Evolutionary conservation across 2,329 filamentous ascomycete species (phyloP), one percentile per base, ranked within the genome.

Genomic region (Paecilomyces variotii): DNA sequence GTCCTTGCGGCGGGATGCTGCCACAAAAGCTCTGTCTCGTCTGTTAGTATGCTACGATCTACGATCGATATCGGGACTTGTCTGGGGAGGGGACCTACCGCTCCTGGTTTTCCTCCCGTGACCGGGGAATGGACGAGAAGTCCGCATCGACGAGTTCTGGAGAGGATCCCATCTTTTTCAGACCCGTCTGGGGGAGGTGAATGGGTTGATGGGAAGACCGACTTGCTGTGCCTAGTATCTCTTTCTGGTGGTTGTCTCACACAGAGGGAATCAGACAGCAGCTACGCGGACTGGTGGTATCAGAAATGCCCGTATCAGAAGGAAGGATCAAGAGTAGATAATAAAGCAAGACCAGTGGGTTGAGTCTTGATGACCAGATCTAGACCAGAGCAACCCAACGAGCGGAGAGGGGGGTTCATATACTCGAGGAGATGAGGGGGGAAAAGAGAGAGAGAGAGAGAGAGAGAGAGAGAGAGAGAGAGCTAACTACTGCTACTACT

Each of bases 1-100:
- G 68, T 97, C 93, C 66, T 89, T 89, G 63, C 93, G 83, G 63
- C 92, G 81, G 4, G 93, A 97, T 2, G 92, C 92, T 11, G 92
- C 92, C 65, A 97, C 94, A 71, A 95, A 97, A 25, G 92, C 92
- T 68, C 92, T 88, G 67, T 24, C 6, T 4, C 9, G 53, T 45
- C 19, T 9, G 58, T 68, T 56, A 68, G 60, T 59, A 32, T 57
- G 60, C 55, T 56, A 53, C 58, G 9, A 7, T 53, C n/a, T 28
- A 50, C 56, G 34, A 30, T 45, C 25, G 12, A 24, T 30, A 50
- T 27, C 56, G 30, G 52, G 27, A 35, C 14, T 25, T 24, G 55
- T 19, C 12, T 25, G 24, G 55, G 32, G 27, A 54, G 45, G 35
- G 9, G 12, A 60, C 68, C 45, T 67, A 78, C 76, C 76, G 72